Evolutionary conservation across 2,329 filamentous ascomycete species (phyloP).

Genomic region (Alternaria novae-zelandiae): DNA sequence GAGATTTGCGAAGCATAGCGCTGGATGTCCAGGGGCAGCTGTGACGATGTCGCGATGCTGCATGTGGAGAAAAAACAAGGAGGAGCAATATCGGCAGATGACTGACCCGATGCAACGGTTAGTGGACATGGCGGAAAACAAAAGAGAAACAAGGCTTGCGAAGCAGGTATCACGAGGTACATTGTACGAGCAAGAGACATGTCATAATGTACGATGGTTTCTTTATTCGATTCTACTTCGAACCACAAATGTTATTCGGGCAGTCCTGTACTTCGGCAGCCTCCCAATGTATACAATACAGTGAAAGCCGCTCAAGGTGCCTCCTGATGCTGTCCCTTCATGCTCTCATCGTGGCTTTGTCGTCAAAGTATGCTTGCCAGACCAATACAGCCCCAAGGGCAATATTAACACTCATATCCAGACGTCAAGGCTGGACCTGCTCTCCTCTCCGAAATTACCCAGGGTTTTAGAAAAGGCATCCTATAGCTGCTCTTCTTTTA

Average conservation of each 20-base stretch:
- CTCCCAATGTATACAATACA: not conserved
- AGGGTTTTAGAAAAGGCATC: slow-evolving; percentile 11
- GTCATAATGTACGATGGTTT: not conserved
- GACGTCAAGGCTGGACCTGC: not conserved
- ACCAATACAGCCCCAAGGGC: not conserved
- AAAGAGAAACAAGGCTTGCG: not conserved
- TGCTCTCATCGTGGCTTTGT: not conserved
- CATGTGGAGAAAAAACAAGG: not conserved
- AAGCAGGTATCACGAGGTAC: not conserved
- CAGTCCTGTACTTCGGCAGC: not conserved
- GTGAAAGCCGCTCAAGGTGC: not conserved
- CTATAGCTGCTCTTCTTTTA: slow-evolving; percentile 33
- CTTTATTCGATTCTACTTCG: not conserved
- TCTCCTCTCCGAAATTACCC: not conserved
- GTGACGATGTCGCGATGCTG: not conserved
- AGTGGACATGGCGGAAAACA: not conserved
- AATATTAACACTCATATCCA: not conserved
- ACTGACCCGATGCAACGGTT: not conserved
- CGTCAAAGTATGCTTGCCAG: not conserved
- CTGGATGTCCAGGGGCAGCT: not conserved
- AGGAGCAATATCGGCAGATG: not conserved
- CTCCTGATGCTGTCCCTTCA: not conserved
- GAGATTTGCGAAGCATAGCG: not conserved
- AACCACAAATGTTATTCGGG: not conserved
- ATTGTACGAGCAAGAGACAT: not conserved